Conservation (phyloP, 208 protist genomes). For the Leishmania tropica region DNA sequence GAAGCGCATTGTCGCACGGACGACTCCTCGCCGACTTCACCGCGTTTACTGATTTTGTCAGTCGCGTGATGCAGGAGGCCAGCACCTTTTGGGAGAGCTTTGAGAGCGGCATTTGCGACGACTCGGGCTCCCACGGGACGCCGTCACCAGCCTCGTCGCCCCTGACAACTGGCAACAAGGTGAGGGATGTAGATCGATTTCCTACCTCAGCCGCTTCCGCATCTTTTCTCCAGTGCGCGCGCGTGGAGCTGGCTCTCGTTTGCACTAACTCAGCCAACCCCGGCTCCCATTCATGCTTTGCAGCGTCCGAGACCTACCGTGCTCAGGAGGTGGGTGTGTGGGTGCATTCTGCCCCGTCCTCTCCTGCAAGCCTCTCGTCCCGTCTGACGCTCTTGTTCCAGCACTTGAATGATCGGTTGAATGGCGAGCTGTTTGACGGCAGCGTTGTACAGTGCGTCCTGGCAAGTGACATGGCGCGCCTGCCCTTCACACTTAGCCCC, state of each 20-base stretch:
- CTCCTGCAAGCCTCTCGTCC: not conserved
- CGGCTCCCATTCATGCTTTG: not conserved
- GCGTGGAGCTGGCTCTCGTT: constrained; percentile 16
- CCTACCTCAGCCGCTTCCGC: not conserved
- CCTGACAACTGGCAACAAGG: not conserved
- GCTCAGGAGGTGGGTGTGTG: constrained; percentile 30
- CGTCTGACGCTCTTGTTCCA: constrained; percentile 48
- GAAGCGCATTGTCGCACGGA: constrained; percentile 62
- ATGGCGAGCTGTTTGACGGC: constrained; percentile 69
- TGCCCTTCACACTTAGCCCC: constrained; percentile 16
- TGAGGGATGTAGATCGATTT: not conserved
- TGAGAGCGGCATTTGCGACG: constrained; percentile 19
- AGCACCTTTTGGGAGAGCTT: constrained; percentile 44
- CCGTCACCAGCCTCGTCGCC: not conserved
- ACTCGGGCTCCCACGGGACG: not conserved
- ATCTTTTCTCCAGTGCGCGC: constrained; percentile 7
- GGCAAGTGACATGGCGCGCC: constrained; percentile 16
- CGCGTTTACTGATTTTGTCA: constrained; percentile 55
- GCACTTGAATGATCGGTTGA: constrained; percentile 65
- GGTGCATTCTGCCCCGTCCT: constrained; percentile 10
- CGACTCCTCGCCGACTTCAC: constrained; percentile 51
- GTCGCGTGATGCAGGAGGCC: constrained; percentile 36
- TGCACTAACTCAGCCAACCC: not conserved
- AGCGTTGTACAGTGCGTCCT: constrained; percentile 61
- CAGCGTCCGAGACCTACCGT: constrained; percentile 6